Conservation (phyloP, 768 basidiomycete genomes). For the Tylopilus sp. region DNA sequence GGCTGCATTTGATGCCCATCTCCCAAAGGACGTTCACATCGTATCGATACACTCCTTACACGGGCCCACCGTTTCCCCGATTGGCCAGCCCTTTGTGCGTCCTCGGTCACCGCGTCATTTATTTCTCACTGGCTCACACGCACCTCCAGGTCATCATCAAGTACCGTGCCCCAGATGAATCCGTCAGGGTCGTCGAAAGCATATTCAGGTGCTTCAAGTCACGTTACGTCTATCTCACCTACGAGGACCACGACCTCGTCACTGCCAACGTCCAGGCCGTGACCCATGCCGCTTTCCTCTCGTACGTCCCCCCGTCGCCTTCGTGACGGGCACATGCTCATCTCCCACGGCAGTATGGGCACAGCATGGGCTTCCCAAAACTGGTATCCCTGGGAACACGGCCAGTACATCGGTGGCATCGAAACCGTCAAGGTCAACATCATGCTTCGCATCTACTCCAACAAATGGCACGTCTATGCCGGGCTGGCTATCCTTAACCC, state of each 20-base stretch:
- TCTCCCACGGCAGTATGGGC: conserved; percentile 72
- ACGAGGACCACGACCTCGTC: conserved; percentile 93
- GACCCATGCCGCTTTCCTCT: conserved; percentile 95
- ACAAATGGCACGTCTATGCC: conserved; percentile 99
- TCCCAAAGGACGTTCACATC: conserved; percentile 84
- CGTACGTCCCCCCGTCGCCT: conserved; percentile 44
- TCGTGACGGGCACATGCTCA: conserved; percentile 6
- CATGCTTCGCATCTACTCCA: conserved; percentile 91
- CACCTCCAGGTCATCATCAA: conserved; percentile 74
- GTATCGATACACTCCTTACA: conserved; percentile 94
- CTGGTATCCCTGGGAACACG: conserved; percentile 93
- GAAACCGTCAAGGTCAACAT: conserved; percentile 98
- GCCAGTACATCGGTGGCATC: conserved; percentile 93
- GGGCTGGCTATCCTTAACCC: conserved; percentile 98
- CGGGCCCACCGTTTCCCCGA: conserved; percentile 83
- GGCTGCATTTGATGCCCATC: conserved; percentile 81
- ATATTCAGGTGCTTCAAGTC: conserved; percentile 78
- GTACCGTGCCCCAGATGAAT: conserved; percentile 74
- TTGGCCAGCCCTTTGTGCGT: conserved; percentile 86
- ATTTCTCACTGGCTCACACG: neutral
- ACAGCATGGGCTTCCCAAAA: conserved; percentile 83
- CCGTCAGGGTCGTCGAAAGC: conserved; percentile 73
- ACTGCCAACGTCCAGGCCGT: conserved; percentile 99
- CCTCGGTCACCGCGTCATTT: neutral
- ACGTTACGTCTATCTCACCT: conserved; percentile 89